Evolutionary conservation across 2,329 filamentous ascomycete species (phyloP).

Genomic region (Hyphodiscus sp.): DNA sequence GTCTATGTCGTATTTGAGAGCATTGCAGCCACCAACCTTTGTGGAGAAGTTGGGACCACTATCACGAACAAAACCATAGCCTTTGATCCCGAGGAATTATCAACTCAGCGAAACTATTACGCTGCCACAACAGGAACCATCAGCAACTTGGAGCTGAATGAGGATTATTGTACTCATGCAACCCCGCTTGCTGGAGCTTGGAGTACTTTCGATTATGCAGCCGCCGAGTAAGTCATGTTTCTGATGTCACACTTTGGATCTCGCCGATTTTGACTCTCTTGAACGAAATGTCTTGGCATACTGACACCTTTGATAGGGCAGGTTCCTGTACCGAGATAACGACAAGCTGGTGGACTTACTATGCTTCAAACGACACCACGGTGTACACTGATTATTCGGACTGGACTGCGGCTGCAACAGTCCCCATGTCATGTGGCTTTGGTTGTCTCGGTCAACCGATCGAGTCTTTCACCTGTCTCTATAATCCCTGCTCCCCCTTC

Average conservation of each 20-base stretch:
- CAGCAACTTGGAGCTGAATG: not conserved
- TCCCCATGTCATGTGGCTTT: not conserved
- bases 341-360: not conserved
- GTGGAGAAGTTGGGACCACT: not conserved
- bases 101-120: not conserved
- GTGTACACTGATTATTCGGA: not conserved
- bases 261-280: no score
- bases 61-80: not conserved
- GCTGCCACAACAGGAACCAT: not conserved
- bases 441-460: not conserved
- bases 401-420: not conserved
- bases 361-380: not conserved
- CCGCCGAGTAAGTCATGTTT: not conserved
- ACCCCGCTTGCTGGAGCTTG: not conserved
- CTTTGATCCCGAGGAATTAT: not conserved
- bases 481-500: not conserved
- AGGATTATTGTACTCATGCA: not conserved
- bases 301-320: not conserved
- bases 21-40: not conserved
- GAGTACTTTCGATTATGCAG: not conserved
- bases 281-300: not conserved
- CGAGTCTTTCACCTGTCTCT: not conserved
- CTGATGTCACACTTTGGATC: no score
- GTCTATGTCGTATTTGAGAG: not conserved
- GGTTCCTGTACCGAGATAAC: not conserved